Percentiles rank a stretch among this genome's conserved stretches.
phyloP scores from a whole-genome alignment of 192 early-diverging fungal species.

The Rhizophagus prolifer region DNA sequence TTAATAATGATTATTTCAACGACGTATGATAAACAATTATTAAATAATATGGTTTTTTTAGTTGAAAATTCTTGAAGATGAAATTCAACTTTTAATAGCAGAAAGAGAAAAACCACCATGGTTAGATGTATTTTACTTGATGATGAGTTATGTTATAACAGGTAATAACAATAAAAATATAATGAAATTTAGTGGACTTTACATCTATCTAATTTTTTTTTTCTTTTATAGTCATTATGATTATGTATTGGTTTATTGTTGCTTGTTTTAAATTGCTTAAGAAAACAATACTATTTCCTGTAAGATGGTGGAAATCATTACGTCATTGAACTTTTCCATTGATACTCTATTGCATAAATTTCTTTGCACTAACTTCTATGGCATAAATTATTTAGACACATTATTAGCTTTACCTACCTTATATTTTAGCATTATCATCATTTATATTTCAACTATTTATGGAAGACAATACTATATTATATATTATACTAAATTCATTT shows the following conservation, averaged over 20 bases:
- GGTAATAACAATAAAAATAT: constrained; percentile 9
- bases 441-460: too few species aligned
- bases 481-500: too few species aligned
- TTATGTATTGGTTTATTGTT: constrained; percentile 25
- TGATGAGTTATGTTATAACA: constrained; percentile 28
- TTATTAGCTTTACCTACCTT: too few species aligned
- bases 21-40: constrained; percentile 1
- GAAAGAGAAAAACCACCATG: constrained; percentile 11
- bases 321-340: background rate
- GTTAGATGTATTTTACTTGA: constrained; percentile 19
- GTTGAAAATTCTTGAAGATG: constrained; percentile 29
- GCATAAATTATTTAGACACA: too few species aligned
- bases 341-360: too few species aligned
- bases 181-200: too few species aligned
- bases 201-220: background rate
- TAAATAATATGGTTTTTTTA: background rate
- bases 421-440: too few species aligned
- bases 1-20: constrained; percentile 21
- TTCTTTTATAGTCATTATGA: constrained; percentile 1
- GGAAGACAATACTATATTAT: too few species aligned
- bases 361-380: too few species aligned
- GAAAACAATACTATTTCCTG: background rate
- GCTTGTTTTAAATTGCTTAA: background rate
- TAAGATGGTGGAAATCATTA: background rate
- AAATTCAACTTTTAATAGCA: constrained; percentile 20